Conservation (phyloP, 2,329 filamentous ascomycete species). For the Ceratocystis huliohia region DNA sequence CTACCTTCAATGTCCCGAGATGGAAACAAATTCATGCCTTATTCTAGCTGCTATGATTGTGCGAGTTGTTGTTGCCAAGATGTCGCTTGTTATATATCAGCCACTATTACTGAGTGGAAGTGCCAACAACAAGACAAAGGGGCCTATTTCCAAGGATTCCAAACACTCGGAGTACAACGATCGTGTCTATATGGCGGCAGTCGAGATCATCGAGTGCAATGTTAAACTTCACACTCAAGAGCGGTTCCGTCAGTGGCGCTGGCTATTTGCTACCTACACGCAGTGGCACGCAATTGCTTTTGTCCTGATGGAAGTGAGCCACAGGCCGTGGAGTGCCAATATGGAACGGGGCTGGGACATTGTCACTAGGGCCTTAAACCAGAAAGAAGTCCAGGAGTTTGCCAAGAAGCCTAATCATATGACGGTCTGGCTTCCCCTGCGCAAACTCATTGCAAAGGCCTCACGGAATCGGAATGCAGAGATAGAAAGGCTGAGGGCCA, state of each 20-base stretch:
- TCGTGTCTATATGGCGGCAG: conserved; percentile 56
- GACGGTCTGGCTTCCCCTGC: conserved; percentile 41
- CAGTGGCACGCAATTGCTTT: conserved; percentile 42
- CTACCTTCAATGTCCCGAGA: conserved; percentile 41
- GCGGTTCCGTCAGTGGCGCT: conserved; percentile 35
- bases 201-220: conserved; percentile 61
- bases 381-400: conserved; percentile 32
- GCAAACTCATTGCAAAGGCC: conserved; percentile 42
- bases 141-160: background rate
- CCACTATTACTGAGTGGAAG: conserved; percentile 52
- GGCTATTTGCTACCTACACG: conserved; percentile 40
- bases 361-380: conserved; percentile 31
- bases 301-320: conserved; percentile 35
- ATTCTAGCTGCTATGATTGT: conserved; percentile 58
- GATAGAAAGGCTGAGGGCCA: conserved; percentile 35
- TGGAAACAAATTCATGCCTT: conserved; percentile 39
- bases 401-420: conserved; percentile 35
- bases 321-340: conserved; percentile 37
- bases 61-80: conserved; percentile 62
- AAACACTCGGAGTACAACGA: conserved; percentile 42
- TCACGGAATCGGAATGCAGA: conserved; percentile 40
- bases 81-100: conserved; percentile 66
- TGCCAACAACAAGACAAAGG: conserved; percentile 38
- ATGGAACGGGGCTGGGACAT: conserved; percentile 40
- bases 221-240: conserved; percentile 50